Evolutionary conservation across 768 basidiomycete genomes (phyloP), one percentile per base, ranked within the genome.

Genomic region (Scleroderma citrinum): DNA sequence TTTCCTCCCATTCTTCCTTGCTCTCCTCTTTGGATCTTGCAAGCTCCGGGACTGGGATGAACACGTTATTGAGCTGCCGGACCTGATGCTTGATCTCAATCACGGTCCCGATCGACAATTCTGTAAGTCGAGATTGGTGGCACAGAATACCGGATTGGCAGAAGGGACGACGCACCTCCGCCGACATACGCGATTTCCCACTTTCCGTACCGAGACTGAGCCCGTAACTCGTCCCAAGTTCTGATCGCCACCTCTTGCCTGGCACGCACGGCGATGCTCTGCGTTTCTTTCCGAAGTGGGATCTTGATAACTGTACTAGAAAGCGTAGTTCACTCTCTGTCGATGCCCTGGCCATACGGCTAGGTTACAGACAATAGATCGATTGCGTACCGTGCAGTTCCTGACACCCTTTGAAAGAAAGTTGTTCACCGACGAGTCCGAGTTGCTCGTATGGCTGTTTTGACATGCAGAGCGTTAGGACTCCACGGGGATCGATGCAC

Each of bases 401-500:
- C 0, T 69, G 55, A 42, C 71, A 72, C 0, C 64, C 69, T 56
- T 77, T 78, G 63, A 80, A 83, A 0, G 80, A 76, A 38, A 84
- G 50, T 23, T 69, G 72, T 49, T 66, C 64, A 5, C 87, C 86
- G 0, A 78, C 70, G 14, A 87, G 56, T 1, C 86, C 84, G 7
- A 87, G 71, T 7, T 65, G 64, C 54, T 85, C 75, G 59, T 87
- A 87, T 1, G 78, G 77, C 16, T 69, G 67, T 60, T 80, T 81
- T 37, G 71, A 70, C 5, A 82, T 70, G 21, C 69, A 77, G 17
- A 87, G 60, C 0, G 81, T 81, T 50, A 88, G 63, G 38, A 80
- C 55, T 3, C 82, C 81, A 16, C 82, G 76, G 2, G 74, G 69
- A 56, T 87, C 85, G 48, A 87, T 69, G 57, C 82, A 85, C 87